These are phyloP conservation scores for Boletus bicolor DNA, from an alignment of 768 basidiomycete genomes.

Conservation along the genomic window DNA sequence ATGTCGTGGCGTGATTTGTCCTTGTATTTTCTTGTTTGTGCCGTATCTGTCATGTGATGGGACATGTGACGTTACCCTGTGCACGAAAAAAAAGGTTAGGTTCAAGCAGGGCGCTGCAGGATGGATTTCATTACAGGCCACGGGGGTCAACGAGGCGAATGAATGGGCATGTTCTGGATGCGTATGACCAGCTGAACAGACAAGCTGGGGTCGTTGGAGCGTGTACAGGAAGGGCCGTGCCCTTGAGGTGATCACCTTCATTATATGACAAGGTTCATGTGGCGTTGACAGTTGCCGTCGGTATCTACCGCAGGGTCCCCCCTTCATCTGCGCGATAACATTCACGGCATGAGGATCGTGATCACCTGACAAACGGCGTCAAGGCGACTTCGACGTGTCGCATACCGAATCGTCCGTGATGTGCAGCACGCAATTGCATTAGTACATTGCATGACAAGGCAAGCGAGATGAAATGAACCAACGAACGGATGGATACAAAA, in stretches of 20 bases:
- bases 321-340: background rate
- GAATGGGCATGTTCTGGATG: background rate
- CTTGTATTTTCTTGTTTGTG: conserved; percentile 18
- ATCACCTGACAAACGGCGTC: conserved; percentile 3
- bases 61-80: conserved; percentile 21
- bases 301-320: conserved; percentile 12
- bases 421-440: conserved; percentile 9
- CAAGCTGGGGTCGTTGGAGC: conserved; percentile 1
- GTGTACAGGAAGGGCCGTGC: conserved; percentile 11
- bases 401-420: background rate
- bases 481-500: conserved; percentile 7
- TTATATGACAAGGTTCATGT: conserved; percentile 27
- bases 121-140: conserved; percentile 16
- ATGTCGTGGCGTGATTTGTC: conserved; percentile 16
- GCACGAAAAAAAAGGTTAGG: conserved; percentile 27
- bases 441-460: background rate
- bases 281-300: conserved; percentile 26
- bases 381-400: background rate
- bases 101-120: conserved; percentile 16
- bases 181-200: conserved; percentile 10
- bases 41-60: conserved; percentile 19
- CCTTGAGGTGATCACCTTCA: conserved; percentile 18
- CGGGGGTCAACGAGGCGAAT: conserved; percentile 6
- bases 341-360: conserved; percentile 17
- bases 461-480: conserved; percentile 13